These are phyloP conservation scores for Odontarrhena argentea DNA, from an alignment of 345 rosid species.

Conservation along the genomic window DNA sequence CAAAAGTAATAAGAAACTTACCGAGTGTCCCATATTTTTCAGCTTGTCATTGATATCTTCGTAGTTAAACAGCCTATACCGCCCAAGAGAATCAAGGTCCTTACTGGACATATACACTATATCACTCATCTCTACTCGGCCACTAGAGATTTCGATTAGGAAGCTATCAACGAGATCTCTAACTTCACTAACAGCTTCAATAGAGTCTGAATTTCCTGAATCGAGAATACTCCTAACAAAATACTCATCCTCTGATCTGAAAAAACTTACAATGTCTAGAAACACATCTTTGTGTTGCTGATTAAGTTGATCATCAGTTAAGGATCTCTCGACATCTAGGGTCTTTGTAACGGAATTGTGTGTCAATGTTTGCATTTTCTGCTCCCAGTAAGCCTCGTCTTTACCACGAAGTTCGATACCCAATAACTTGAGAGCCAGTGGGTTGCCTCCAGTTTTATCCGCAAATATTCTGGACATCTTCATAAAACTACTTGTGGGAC, in stretches of 20 bases:
- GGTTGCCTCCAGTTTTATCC: slow-evolving; percentile 39
- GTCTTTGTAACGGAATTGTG: slow-evolving; percentile 14
- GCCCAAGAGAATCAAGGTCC: not conserved
- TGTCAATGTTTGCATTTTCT: slow-evolving; percentile 5
- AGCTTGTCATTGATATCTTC: no score
- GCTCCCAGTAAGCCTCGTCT: slow-evolving; percentile 23
- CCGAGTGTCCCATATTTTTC: no score
- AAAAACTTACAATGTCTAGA: slow-evolving; percentile 40
- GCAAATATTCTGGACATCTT: slow-evolving; percentile 2
- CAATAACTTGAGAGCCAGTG: slow-evolving; percentile 40
- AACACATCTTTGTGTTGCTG: slow-evolving; percentile 20
- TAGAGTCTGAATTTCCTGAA: not conserved
- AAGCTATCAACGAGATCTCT: slow-evolving; percentile 31
- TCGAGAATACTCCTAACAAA: slow-evolving; percentile 5
- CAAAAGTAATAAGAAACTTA: no score
- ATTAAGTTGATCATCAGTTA: slow-evolving; percentile 28
- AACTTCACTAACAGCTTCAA: not conserved
- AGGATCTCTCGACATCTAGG: slow-evolving; percentile 4
- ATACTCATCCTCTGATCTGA: not conserved
- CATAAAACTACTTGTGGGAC: not conserved
- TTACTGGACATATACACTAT: slow-evolving; percentile 13
- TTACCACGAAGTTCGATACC: slow-evolving; percentile 17
- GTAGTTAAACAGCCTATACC: no score
- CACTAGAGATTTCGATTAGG: slow-evolving; percentile 14
- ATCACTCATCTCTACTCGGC: slow-evolving; percentile 35